These are phyloP conservation scores for Fomes fomentarius DNA, from an alignment of 1,284 basidiomycete genomes.

Conservation along the genomic window DNA sequence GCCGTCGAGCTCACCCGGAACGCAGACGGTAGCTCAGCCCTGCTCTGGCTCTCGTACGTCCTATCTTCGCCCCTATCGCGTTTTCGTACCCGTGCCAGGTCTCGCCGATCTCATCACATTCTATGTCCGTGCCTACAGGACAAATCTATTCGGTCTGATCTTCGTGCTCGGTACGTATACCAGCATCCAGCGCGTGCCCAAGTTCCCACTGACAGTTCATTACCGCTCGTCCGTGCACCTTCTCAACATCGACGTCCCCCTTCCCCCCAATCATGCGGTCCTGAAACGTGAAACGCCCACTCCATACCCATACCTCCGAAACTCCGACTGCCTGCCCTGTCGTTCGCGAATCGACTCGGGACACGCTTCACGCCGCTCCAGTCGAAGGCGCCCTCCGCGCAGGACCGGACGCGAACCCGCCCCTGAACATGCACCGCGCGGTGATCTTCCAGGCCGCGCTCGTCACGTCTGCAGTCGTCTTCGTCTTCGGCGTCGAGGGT, in stretches of 20 bases:
- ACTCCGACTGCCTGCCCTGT: too few species aligned
- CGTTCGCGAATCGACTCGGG: too few species aligned
- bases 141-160: conserved; percentile 65
- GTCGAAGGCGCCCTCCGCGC: conserved; percentile 69
- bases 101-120: background rate
- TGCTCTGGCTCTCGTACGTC: conserved; percentile 71
- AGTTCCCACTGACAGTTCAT: background rate
- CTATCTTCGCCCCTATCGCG: background rate
- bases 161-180: conserved; percentile 61
- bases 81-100: too few species aligned
- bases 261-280: background rate
- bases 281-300: too few species aligned
- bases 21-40: conserved; percentile 72
- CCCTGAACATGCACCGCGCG: conserved; percentile 67
- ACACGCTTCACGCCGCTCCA: too few species aligned
- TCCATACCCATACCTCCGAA: too few species aligned
- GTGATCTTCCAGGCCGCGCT: conserved; percentile 65
- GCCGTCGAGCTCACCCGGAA: conserved; percentile 78
- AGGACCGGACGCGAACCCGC: conserved; percentile 57
- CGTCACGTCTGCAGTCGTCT: conserved; percentile 40
- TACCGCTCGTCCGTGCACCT: background rate
- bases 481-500: conserved; percentile 55
- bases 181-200: background rate
- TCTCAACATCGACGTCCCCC: background rate
- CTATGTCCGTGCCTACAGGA: conserved; percentile 40